These are phyloP conservation scores for Lasiodiplodia theobromae DNA, from an alignment of 2,329 filamentous ascomycete species.

Conservation along the genomic window DNA sequence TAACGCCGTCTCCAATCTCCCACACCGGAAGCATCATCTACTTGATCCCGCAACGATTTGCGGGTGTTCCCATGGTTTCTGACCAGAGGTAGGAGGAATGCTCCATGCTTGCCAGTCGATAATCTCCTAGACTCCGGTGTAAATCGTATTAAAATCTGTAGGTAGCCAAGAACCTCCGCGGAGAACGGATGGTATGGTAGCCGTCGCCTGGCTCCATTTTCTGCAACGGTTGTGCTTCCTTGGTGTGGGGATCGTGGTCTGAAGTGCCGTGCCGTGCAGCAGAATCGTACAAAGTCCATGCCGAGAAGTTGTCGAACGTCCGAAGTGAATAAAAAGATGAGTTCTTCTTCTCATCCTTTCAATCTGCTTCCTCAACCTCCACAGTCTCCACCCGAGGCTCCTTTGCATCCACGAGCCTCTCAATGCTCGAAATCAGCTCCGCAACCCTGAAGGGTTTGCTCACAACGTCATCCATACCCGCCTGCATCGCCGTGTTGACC, in stretches of 20 bases:
- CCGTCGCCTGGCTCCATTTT: neutral
- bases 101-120: neutral
- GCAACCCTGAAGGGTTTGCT: slow-evolving; percentile 72
- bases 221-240: neutral
- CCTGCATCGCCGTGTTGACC: slow-evolving; percentile 43
- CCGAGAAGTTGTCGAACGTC: neutral
- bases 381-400: neutral
- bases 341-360: neutral
- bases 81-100: neutral
- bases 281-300: neutral
- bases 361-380: neutral
- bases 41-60: neutral
- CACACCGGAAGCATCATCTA: neutral
- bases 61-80: neutral
- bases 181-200: neutral
- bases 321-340: neutral
- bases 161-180: neutral
- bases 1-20: neutral
- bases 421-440: slow-evolving; percentile 38
- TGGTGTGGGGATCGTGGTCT: neutral
- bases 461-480: slow-evolving; percentile 70
- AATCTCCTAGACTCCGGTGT: neutral
- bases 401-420: slow-evolving; percentile 15
- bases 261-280: neutral
- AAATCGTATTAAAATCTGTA: neutral